Evolutionary conservation across 257 asterid species (phyloP).

Genomic region (Leonotis leonurus): DNA sequence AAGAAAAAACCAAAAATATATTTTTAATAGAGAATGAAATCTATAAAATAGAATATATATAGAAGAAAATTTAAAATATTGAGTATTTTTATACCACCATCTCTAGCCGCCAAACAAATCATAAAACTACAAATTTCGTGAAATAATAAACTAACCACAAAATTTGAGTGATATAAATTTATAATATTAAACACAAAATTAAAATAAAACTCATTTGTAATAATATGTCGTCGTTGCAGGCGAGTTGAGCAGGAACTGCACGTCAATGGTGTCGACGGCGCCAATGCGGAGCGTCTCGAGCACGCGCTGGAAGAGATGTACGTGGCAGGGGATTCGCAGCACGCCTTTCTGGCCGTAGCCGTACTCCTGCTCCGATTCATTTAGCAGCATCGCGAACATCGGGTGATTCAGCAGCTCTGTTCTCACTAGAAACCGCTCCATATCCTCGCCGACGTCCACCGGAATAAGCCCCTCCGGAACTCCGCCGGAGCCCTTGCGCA

Average conservation of each 20-base stretch:
- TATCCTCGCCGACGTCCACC: constrained; percentile 88
- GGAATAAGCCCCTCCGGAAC: constrained; percentile 90
- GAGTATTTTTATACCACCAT: too few relatives aligned
- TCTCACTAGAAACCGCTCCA: constrained; percentile 86
- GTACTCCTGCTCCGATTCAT: constrained; percentile 75
- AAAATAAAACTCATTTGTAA: too few relatives aligned
- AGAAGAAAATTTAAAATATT: too few relatives aligned
- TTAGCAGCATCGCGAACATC: constrained; percentile 50
- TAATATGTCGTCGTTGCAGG: too few relatives aligned
- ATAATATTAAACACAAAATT: too few relatives aligned
- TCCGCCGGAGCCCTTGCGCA: constrained; percentile 26
- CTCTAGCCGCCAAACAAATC: too few relatives aligned
- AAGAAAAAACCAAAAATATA: too few relatives aligned
- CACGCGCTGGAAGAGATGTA: constrained; percentile 67
- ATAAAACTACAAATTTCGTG: too few relatives aligned
- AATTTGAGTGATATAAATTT: too few relatives aligned
- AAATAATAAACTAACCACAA: too few relatives aligned
- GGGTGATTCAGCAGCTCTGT: constrained; percentile 81
- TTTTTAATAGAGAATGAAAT: too few relatives aligned
- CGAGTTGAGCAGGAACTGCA: constrained; percentile 40
- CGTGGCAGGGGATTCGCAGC: constrained; percentile 80
- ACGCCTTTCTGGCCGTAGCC: constrained; percentile 83
- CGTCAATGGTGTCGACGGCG: constrained; percentile 33
- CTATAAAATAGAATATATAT: too few relatives aligned
- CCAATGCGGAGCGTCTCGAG: constrained; percentile 54